phyloP scores from a whole-genome alignment of 768 basidiomycete genomes.

The Leccinum boreale region DNA sequence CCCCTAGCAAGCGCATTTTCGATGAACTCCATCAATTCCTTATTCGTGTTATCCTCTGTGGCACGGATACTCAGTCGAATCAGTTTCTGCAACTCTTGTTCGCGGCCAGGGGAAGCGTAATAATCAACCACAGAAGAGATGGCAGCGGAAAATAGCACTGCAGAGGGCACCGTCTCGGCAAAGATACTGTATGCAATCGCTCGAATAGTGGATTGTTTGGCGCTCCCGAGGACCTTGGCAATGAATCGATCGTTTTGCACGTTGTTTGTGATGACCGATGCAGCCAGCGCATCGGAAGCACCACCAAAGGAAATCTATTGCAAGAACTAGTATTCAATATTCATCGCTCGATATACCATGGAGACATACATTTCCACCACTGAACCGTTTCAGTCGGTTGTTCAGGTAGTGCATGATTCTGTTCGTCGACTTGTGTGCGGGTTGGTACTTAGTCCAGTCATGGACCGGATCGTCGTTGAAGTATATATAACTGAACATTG shows the following conservation, averaged over 20 bases:
- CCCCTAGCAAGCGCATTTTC: constrained; percentile 42
- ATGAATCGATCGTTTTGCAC: constrained; percentile 24
- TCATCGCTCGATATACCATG: neutral
- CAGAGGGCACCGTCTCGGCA: constrained; percentile 52
- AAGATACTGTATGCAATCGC: constrained; percentile 48
- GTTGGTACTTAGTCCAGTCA: constrained; percentile 34
- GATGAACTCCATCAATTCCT: constrained; percentile 41
- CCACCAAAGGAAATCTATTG: constrained; percentile 17
- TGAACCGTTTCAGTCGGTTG: constrained; percentile 19
- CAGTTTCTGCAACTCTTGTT: constrained; percentile 35
- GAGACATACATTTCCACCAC: constrained; percentile 20
- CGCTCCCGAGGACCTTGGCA: constrained; percentile 6
- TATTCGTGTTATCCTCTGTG: constrained; percentile 22
- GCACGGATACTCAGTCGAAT: constrained; percentile 31
- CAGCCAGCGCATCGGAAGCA: constrained; percentile 17
- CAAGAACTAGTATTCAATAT: neutral
- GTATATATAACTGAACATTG: constrained; percentile 34
- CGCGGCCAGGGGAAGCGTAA: constrained; percentile 44
- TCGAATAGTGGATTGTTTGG: constrained; percentile 15
- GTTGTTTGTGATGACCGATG: constrained; percentile 20
- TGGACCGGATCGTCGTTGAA: constrained; percentile 27
- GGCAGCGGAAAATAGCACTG: constrained; percentile 52
- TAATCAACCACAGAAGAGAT: constrained; percentile 58
- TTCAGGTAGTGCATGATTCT: constrained; percentile 25
- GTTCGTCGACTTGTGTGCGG: constrained; percentile 25